Conservation (phyloP, 78 protist genomes). For the Dictyostelium discoideum region DNA sequence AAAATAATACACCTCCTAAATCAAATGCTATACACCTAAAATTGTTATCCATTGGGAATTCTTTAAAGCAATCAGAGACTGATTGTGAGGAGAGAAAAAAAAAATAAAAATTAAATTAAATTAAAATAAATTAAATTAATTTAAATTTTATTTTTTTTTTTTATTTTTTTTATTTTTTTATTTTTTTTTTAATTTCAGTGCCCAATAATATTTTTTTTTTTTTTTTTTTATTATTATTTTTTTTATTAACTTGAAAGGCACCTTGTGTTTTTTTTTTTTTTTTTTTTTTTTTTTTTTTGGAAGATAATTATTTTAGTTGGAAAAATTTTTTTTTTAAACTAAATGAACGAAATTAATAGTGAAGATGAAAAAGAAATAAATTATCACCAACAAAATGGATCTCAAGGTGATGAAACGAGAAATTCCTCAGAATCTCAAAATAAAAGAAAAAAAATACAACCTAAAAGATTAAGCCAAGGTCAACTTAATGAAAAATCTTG, state of each 20-base stretch:
- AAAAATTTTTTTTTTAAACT: not conserved
- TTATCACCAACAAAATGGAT: not conserved
- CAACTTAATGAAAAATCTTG: not conserved
- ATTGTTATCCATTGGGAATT: not conserved
- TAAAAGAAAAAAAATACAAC: not conserved
- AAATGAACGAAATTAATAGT: not conserved
- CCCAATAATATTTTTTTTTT: not conserved
- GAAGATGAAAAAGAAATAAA: not conserved
- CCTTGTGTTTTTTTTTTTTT: not conserved
- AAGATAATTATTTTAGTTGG: not conserved
- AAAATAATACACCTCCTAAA: constrained; percentile 31
- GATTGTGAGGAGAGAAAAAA: not conserved
- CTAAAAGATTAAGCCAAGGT: not conserved
- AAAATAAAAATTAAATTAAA: not conserved
- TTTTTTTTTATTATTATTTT: not conserved
- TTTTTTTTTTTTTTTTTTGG: not conserved
- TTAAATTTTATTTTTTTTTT: too few species aligned
- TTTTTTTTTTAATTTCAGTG: not conserved
- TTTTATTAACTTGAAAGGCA: not conserved
- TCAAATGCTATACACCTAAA: constrained; percentile 1
- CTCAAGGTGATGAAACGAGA: not conserved
- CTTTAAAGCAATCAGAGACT: too few species aligned
- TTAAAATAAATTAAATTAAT: too few species aligned
- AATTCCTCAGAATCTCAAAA: not conserved
- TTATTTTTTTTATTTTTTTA: not conserved